These are phyloP conservation scores for Leccinum pellstonianum DNA, from an alignment of 768 basidiomycete genomes.

Conservation along the genomic window DNA sequence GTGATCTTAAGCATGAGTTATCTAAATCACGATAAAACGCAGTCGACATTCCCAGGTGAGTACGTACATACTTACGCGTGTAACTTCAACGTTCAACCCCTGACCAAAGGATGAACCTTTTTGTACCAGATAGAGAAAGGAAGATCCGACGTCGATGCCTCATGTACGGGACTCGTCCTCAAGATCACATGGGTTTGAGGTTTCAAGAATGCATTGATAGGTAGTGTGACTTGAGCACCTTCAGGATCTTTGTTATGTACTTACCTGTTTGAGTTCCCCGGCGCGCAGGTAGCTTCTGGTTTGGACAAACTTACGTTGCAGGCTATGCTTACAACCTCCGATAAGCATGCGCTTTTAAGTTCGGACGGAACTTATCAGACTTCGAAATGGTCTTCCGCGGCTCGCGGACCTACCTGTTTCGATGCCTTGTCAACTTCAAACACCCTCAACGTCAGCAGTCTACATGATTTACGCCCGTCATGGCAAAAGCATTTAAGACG, in stretches of 20 bases:
- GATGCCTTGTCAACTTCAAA: not conserved
- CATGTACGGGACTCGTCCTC: slow-evolving; percentile 1
- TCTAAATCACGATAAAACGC: slow-evolving; percentile 1
- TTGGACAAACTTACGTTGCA: slow-evolving; percentile 1
- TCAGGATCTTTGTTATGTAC: not conserved
- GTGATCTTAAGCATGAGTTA: slow-evolving; percentile 13
- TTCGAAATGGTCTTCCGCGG: not conserved
- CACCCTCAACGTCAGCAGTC: not conserved
- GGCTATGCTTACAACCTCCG: slow-evolving; percentile 1
- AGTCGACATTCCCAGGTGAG: not conserved
- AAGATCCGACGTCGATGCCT: not conserved
- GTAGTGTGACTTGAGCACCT: not conserved
- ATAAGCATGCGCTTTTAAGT: not conserved
- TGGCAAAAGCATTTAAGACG: not conserved
- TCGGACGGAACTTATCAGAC: not conserved
- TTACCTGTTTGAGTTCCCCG: not conserved
- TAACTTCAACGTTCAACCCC: not conserved
- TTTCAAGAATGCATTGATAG: not conserved
- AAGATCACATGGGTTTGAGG: not conserved
- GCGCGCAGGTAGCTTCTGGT: not conserved
- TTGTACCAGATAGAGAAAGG: not conserved
- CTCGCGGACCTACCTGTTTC: not conserved
- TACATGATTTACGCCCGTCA: not conserved
- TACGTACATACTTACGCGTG: not conserved
- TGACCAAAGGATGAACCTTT: slow-evolving; percentile 6